phyloP scores from a whole-genome alignment of 345 rosid species.

The Eutrema japonicum region DNA sequence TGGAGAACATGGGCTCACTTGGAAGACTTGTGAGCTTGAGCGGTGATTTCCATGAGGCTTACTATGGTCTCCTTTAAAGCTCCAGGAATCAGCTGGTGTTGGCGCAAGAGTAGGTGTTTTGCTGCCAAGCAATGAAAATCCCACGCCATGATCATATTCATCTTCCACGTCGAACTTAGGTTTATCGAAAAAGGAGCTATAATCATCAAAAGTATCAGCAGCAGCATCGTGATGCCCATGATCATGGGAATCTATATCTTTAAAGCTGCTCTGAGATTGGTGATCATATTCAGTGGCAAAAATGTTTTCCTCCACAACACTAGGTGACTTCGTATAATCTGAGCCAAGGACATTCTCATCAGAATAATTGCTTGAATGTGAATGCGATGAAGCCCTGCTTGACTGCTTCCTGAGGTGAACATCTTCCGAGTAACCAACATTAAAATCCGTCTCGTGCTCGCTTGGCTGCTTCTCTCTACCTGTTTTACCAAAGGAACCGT shows the following conservation, averaged over 20 bases:
- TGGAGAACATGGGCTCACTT: conserved; percentile 40
- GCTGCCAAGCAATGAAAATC: conserved; percentile 48
- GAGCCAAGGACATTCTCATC: conserved; percentile 49
- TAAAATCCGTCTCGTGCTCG: conserved; percentile 19
- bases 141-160: conserved; percentile 40
- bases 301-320: conserved; percentile 49
- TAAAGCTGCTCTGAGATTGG: conserved; percentile 45
- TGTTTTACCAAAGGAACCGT: conserved; percentile 36
- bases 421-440: conserved; percentile 46
- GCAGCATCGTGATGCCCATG: conserved; percentile 39
- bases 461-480: conserved; percentile 37
- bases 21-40: conserved; percentile 47
- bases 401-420: conserved; percentile 47
- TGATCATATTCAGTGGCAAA: conserved; percentile 50
- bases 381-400: conserved; percentile 49
- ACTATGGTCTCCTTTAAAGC: conserved; percentile 43
- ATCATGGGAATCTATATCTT: conserved; percentile 45
- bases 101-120: conserved; percentile 38
- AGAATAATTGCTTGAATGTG: conserved; percentile 48
- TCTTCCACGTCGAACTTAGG: conserved; percentile 49
- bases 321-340: conserved; percentile 41
- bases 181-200: conserved; percentile 55
- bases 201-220: conserved; percentile 61
- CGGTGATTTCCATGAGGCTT: conserved; percentile 36
- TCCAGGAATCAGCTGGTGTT: conserved; percentile 44